Base-by-base conservation (phyloP, 371 early-diverging fungal species). In the Capillidium rhysosporum region DNA sequence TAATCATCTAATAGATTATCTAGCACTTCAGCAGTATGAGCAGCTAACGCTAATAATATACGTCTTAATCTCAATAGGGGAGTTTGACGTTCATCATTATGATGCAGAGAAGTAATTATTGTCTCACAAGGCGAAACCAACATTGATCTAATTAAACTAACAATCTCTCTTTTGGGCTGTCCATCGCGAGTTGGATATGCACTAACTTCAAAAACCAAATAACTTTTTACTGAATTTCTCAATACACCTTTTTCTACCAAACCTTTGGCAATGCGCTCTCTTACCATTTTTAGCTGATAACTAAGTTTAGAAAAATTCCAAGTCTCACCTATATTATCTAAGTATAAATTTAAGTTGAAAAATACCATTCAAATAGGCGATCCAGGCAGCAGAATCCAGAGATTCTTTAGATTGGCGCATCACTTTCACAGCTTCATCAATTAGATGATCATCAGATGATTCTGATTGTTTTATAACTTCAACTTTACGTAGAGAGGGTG, bases 231-330 rank as follows among this genome's bases (percentile, higher is more conserved):
- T 58, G 91, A 94, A 24, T 95, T 93, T 51, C 93, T 75, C 40
- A 95, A 64, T 10, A 95, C 82, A n/a, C 96, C 96, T 67, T 95
- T 95, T 66, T 95, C 96, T 1, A 95, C 96, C 31, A 95, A 69
- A 7, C 93, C 94, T 67, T 95, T 95, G 44, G 92, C 90, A 53
- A 95, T 72, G 25, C 96, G 75, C 62, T 95, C 96, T 29, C 96
- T 82, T 14, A 95, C 96, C 71, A 94, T 94, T 63, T 93, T 92
- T 28, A 95, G 71, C 65, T 95, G 96, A 69, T 92, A 94, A 54
- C 87, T 86, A 59, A 92, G 84, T 64, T 90, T 93, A 72, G 84
- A 77, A 7, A 92, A 75, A 70, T 92, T 94, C 96, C 96, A 95
- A 12, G 96, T 95, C 69, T 95, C 96, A 51, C 96, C 92, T 89